Conservation (phyloP, 257 asterid species). For the Coffea canephora region DNA sequence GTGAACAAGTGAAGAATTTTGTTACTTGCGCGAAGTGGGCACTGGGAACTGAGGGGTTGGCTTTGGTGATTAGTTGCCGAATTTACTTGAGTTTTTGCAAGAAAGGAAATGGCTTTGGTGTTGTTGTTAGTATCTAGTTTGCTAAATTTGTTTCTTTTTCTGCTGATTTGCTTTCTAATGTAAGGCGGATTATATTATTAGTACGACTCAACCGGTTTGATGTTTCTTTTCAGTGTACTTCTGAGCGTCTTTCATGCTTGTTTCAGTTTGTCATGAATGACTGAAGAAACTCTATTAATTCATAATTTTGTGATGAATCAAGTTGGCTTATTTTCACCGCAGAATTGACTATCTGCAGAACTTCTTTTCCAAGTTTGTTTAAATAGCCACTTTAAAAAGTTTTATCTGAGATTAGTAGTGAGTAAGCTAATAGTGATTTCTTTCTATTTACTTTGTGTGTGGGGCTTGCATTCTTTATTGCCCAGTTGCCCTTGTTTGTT, state of each 20-base stretch:
- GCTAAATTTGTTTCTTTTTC: not conserved
- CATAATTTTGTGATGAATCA: not conserved
- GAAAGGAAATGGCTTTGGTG: not conserved
- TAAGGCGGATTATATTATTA: not conserved
- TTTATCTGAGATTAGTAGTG: not conserved
- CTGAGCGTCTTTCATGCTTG: not conserved
- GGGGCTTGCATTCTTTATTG: not conserved
- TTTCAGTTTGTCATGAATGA: not conserved
- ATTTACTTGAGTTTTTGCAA: not conserved
- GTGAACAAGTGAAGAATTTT: not conserved
- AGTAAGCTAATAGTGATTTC: not conserved
- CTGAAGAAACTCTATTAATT: not conserved
- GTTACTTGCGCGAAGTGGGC: not conserved
- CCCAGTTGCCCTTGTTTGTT: not conserved
- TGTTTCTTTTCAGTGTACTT: conserved; percentile 1
- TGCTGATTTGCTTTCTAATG: not conserved
- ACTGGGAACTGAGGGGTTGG: not conserved
- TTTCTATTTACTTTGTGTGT: not conserved
- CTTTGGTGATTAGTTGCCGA: not conserved
- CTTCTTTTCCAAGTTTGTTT: not conserved
- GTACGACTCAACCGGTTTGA: not conserved
- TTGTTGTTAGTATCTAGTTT: not conserved
- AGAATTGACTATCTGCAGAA: not conserved
- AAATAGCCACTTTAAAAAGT: not conserved
- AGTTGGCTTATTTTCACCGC: too few species aligned